Conservation (phyloP, 306 rosid genomes). For the Fagus crenata region DNA sequence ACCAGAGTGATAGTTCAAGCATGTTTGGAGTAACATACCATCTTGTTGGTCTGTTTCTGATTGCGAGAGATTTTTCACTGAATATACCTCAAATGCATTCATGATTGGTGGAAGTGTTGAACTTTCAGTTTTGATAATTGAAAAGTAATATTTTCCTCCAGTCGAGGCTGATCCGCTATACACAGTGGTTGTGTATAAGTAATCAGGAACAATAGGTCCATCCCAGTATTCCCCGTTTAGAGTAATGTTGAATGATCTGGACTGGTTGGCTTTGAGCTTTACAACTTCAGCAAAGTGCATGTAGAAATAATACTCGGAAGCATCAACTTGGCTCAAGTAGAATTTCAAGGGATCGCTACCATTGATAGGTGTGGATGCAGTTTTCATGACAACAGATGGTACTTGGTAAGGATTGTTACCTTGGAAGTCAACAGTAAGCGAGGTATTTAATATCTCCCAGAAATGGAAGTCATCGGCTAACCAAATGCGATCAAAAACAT, state of each 20-base stretch:
- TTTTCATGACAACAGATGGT: conserved; percentile 37
- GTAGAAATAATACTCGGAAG: conserved; percentile 28
- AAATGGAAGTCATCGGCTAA: conserved; percentile 6
- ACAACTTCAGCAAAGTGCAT: not conserved
- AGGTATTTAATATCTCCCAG: conserved; percentile 21
- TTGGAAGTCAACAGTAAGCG: not conserved
- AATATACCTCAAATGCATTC: conserved; percentile 31
- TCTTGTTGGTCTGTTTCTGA: conserved; percentile 41
- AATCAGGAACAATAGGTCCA: conserved; percentile 15
- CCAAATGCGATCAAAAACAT: conserved; percentile 51
- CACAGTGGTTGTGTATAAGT: conserved; percentile 31
- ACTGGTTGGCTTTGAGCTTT: conserved; percentile 28
- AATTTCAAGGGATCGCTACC: not conserved
- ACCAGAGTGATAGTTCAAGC: too few relatives aligned
- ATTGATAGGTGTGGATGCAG: conserved; percentile 15
- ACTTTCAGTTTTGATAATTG: conserved; percentile 19
- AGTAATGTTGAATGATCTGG: conserved; percentile 44
- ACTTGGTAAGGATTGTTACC: too few relatives aligned
- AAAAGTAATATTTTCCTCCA: conserved; percentile 16
- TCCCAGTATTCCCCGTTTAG: conserved; percentile 34
- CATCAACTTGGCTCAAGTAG: not conserved
- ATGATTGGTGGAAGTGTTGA: conserved; percentile 50
- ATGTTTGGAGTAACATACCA: conserved; percentile 30
- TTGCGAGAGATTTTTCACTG: conserved; percentile 28
- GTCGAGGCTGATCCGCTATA: not conserved